These are phyloP conservation scores for Nicotiana undulata DNA, from an alignment of 257 asterid species.

Conservation along the genomic window DNA sequence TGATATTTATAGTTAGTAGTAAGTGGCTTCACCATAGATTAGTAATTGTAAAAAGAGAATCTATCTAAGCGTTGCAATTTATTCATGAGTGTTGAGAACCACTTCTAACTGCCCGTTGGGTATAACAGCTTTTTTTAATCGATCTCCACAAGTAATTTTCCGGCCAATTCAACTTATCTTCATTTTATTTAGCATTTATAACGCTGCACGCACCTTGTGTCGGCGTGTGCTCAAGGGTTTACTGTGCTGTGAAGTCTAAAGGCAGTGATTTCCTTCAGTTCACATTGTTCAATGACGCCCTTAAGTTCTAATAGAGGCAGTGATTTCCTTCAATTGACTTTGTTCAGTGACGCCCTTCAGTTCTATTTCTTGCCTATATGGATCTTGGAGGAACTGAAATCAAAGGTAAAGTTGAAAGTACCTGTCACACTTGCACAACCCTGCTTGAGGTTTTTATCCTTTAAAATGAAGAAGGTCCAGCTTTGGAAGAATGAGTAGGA, in stretches of 20 bases:
- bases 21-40: not conserved
- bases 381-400: too few relatives aligned
- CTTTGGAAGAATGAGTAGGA: not conserved
- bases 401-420: not conserved
- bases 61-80: not conserved
- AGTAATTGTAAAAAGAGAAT: not conserved
- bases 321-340: too few relatives aligned
- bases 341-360: too few relatives aligned
- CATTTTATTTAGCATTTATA: not conserved
- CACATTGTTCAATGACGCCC: too few relatives aligned
- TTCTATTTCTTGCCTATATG: too few relatives aligned
- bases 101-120: not conserved
- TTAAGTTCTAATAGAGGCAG: too few relatives aligned
- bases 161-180: not conserved
- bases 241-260: too few relatives aligned
- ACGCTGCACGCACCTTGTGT: too few relatives aligned
- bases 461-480: not conserved
- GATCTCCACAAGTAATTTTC: not conserved
- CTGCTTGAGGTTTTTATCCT: not conserved
- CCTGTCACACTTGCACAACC: not conserved
- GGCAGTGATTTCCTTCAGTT: too few relatives aligned
- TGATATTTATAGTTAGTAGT: not conserved
- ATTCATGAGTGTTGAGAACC: not conserved
- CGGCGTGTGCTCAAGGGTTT: too few relatives aligned
- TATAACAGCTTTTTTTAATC: not conserved